Evolutionary conservation across 768 basidiomycete genomes (phyloP).

Genomic region (Coprinopsis cinerea): DNA sequence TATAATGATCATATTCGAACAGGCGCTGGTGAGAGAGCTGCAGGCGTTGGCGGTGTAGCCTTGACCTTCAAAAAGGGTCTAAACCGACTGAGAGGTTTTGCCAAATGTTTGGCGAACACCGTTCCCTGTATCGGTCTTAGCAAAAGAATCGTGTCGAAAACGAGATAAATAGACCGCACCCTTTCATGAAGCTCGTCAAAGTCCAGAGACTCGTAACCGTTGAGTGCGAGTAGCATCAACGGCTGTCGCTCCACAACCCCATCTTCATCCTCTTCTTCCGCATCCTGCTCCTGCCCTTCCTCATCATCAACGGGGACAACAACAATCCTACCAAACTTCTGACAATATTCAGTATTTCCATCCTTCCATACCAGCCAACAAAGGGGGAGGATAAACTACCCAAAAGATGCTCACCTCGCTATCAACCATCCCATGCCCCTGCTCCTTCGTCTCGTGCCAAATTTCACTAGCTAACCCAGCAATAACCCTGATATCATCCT

Average conservation of each 20-base stretch:
- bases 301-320: slow-evolving; percentile 63
- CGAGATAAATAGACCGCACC: slow-evolving; percentile 31
- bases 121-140: slow-evolving; percentile 30
- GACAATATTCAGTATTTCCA: slow-evolving; percentile 6
- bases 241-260: slow-evolving; percentile 35
- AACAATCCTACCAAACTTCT: slow-evolving; percentile 63
- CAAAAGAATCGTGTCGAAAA: slow-evolving; percentile 5
- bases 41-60: slow-evolving; percentile 19
- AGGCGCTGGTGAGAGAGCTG: slow-evolving; percentile 16
- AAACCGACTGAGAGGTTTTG: slow-evolving; percentile 37
- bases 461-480: slow-evolving; percentile 70
- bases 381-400: not conserved
- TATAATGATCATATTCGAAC: slow-evolving; percentile 7
- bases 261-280: slow-evolving; percentile 4
- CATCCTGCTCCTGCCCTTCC: slow-evolving; percentile 29
- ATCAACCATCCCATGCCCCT: slow-evolving; percentile 67
- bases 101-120: slow-evolving; percentile 37
- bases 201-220: slow-evolving; percentile 51
- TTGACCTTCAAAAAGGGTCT: slow-evolving; percentile 28
- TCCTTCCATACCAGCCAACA: not conserved
- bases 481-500: slow-evolving; percentile 69
- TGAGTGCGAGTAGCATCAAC: slow-evolving; percentile 65
- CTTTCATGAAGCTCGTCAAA: slow-evolving; percentile 63
- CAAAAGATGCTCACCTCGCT: slow-evolving; percentile 65
- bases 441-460: slow-evolving; percentile 69